These are phyloP conservation scores for Solanum verrucosum DNA, from an alignment of 257 asterid species.

Conservation along the genomic window DNA sequence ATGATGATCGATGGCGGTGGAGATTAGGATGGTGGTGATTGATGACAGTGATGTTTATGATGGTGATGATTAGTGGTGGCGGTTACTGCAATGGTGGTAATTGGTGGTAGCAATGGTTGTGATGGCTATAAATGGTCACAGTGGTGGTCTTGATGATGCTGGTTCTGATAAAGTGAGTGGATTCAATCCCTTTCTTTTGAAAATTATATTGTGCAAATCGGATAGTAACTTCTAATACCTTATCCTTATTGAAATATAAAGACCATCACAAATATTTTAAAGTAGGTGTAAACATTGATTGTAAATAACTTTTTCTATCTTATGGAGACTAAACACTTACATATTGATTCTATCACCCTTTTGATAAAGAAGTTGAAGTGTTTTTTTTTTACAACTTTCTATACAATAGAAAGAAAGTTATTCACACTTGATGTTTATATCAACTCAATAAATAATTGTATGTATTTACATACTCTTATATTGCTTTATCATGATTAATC, in stretches of 20 bases:
- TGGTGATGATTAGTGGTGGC: too few species aligned
- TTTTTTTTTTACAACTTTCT: background rate
- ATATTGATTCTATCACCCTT: background rate
- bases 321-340: background rate
- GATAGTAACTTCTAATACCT: background rate
- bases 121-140: background rate
- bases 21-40: background rate
- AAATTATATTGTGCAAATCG: background rate
- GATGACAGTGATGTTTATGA: background rate
- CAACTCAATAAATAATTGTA: background rate
- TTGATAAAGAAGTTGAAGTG: background rate
- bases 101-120: background rate
- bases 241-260: background rate
- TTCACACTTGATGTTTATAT: background rate
- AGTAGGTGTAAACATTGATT: background rate
- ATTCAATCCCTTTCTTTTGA: background rate
- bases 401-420: background rate
- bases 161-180: background rate
- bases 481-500: background rate
- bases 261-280: background rate
- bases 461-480: background rate
- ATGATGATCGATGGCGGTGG: background rate
- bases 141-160: accelerated
- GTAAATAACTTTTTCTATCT: background rate
- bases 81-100: background rate